These are phyloP conservation scores for Castanospermum australe DNA, from an alignment of 306 rosid genomes.

Conservation along the genomic window DNA sequence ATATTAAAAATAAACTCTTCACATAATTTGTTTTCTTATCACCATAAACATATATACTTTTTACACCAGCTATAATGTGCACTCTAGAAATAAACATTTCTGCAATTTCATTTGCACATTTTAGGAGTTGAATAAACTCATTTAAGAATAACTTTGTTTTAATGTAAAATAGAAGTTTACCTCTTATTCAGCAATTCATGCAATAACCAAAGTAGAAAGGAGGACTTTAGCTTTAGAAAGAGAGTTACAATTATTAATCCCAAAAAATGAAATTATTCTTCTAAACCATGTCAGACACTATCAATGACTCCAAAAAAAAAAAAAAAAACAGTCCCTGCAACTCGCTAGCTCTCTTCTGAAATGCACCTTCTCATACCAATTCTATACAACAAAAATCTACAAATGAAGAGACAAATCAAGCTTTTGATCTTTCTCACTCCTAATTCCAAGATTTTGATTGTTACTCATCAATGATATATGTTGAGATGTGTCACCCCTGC, in stretches of 20 bases:
- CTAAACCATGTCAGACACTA: neutral
- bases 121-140: too few species aligned
- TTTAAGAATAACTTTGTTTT: too few species aligned
- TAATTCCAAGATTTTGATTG: constrained; percentile 27
- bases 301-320: neutral
- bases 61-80: too few species aligned
- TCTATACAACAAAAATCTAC: constrained; percentile 35
- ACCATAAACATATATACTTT: too few species aligned
- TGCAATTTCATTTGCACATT: too few species aligned
- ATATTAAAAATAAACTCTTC: too few species aligned
- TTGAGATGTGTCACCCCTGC: constrained; percentile 30
- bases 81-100: too few species aligned
- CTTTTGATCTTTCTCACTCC: constrained; percentile 44
- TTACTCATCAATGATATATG: constrained; percentile 14
- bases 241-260: neutral
- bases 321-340: neutral
- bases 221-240: neutral
- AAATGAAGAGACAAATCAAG: constrained; percentile 86
- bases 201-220: neutral
- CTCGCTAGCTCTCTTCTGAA: neutral
- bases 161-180: neutral
- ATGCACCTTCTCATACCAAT: neutral
- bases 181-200: neutral
- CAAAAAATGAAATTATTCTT: neutral
- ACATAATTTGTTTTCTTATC: too few species aligned